phyloP scores from a whole-genome alignment of 306 rosid species.

The Geum urbanum region DNA sequence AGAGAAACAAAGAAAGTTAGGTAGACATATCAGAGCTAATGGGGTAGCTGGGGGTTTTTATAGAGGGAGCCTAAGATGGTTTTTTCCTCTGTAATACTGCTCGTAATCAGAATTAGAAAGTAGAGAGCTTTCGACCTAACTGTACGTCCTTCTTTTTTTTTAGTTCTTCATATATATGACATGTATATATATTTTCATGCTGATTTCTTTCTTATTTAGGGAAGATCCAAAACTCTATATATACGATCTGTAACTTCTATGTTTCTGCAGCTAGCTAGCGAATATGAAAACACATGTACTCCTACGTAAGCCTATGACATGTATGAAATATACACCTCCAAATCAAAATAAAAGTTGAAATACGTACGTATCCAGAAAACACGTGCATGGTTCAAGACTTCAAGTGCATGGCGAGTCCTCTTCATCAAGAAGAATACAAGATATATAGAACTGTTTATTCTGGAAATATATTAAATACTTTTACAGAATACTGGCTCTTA shows the following conservation, averaged over 20 bases:
- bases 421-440: no score
- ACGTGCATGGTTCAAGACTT: slow-evolving; percentile 1
- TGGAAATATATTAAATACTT: no score
- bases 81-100: slow-evolving; percentile 25
- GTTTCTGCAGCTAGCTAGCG: not conserved
- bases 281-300: slow-evolving; percentile 1
- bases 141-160: slow-evolving; percentile 5
- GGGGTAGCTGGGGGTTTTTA: slow-evolving; percentile 58
- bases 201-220: not conserved
- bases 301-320: slow-evolving; percentile 14
- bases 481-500: no score
- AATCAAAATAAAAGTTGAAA: not conserved
- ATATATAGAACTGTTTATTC: no score
- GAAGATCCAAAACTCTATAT: not conserved
- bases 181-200: not conserved
- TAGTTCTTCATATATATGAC: not conserved
- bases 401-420: not conserved
- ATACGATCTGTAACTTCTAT: not conserved
- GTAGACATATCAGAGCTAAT: slow-evolving; percentile 37
- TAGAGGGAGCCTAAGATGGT: slow-evolving; percentile 35
- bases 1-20: slow-evolving; percentile 18
- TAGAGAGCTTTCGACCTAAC: slow-evolving; percentile 37
- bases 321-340: not conserved
- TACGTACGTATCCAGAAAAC: not conserved
- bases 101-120: slow-evolving; percentile 13